A percentile compares a stretch with the other conserved stretches of the same genome.
These are phyloP conservation scores for Pseudogymnoascus sp. DNA, from an alignment of 2,329 filamentous ascomycete species.

Conservation along the genomic window DNA sequence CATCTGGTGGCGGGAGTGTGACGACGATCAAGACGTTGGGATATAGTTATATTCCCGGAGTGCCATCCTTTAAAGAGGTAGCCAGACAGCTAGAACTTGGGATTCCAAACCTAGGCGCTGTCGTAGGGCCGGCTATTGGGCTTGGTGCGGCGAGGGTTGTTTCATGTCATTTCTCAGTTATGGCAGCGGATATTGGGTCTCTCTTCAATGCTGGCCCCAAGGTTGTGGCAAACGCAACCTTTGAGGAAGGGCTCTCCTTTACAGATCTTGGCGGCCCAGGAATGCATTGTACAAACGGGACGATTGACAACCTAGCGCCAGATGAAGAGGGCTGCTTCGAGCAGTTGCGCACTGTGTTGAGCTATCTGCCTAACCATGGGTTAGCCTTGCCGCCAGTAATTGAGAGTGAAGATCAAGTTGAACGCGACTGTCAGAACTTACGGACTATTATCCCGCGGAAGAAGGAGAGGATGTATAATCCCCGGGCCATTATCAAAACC, in stretches of 20 bases:
- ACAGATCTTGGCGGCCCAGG: slow-evolving; percentile 50
- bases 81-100: slow-evolving; percentile 51
- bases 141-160: slow-evolving; percentile 53
- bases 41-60: slow-evolving; percentile 52
- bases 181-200: slow-evolving; percentile 53
- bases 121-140: slow-evolving; percentile 55
- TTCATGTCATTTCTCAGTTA: slow-evolving; percentile 55
- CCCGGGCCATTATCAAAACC: slow-evolving; percentile 45
- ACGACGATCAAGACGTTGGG: slow-evolving; percentile 47
- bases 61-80: slow-evolving; percentile 44
- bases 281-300: slow-evolving; percentile 57
- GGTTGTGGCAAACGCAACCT: slow-evolving; percentile 53
- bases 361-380: slow-evolving; percentile 50
- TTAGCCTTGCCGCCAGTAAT: slow-evolving; percentile 43
- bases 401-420: slow-evolving; percentile 37
- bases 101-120: slow-evolving; percentile 55
- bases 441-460: slow-evolving; percentile 48
- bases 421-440: slow-evolving; percentile 40
- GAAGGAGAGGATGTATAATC: slow-evolving; percentile 51
- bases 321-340: slow-evolving; percentile 52
- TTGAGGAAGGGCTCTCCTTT: slow-evolving; percentile 52
- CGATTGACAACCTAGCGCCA: slow-evolving; percentile 54
- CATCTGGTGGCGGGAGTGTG: slow-evolving; percentile 52
- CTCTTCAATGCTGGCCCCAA: slow-evolving; percentile 57
- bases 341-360: slow-evolving; percentile 47